Percentiles rank a stretch among this genome's conserved stretches.
Conservation (phyloP, 2,329 filamentous ascomycete species). For the Colletotrichum chlorophyti region DNA sequence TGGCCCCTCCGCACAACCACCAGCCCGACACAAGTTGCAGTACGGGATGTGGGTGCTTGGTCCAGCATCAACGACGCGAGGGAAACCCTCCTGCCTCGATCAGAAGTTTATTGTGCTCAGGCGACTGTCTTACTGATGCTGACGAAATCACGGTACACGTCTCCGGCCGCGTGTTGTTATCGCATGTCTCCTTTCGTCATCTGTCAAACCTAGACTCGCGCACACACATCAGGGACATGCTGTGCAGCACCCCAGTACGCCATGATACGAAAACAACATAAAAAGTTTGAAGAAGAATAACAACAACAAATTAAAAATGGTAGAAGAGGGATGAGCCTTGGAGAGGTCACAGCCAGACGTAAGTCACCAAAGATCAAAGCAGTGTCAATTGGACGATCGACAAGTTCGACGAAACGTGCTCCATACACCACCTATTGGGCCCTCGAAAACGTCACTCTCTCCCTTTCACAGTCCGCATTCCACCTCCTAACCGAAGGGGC, state of each 20-base stretch:
- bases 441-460: not conserved
- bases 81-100: not conserved
- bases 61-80: not conserved
- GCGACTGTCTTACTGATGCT: not conserved
- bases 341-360: constrained; percentile 1
- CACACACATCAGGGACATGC: too few species aligned
- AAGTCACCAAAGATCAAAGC: constrained; percentile 13
- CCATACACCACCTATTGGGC: not conserved
- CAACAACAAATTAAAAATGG: too few species aligned
- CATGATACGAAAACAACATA: too few species aligned
- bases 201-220: not conserved
- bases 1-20: not conserved
- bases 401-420: constrained; percentile 10
- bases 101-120: not conserved
- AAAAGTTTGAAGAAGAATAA: too few species aligned
- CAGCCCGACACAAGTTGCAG: not conserved
- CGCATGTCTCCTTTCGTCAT: too few species aligned
- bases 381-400: constrained; percentile 10
- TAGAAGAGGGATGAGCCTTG: constrained; percentile 11
- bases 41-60: constrained; percentile 3
- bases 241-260: too few species aligned
- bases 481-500: too few species aligned
- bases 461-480: not conserved
- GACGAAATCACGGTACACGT: not conserved
- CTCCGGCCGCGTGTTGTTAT: not conserved